Conservation (phyloP, 2,329 filamentous ascomycete genomes). For the Neopestalotiopsis sp. region DNA sequence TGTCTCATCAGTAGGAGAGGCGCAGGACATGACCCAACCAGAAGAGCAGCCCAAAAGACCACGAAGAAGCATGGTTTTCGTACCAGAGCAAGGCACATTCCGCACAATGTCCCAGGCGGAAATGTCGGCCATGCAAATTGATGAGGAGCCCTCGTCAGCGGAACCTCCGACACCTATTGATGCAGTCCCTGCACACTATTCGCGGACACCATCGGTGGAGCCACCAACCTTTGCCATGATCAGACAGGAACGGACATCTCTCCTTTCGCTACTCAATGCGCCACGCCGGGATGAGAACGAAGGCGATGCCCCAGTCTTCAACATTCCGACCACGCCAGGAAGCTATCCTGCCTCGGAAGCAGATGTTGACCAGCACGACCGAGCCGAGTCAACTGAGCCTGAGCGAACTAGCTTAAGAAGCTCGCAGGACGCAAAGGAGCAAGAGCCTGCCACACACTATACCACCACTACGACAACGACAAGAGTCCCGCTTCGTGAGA, state of each 20-base stretch:
- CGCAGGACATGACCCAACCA: constrained; percentile 22
- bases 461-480: constrained; percentile 56
- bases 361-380: constrained; percentile 11
- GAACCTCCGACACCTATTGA: constrained; percentile 40
- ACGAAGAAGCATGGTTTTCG: constrained; percentile 60
- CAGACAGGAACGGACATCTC: constrained; percentile 58
- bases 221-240: constrained; percentile 63
- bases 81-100: constrained; percentile 67
- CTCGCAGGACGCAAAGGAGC: constrained; percentile 34
- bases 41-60: constrained; percentile 37
- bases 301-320: constrained; percentile 36
- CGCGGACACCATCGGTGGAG: constrained; percentile 66
- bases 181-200: constrained; percentile 42
- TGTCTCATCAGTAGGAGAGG: constrained; percentile 36
- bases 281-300: constrained; percentile 48
- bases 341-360: constrained; percentile 20
- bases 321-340: constrained; percentile 49
- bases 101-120: constrained; percentile 62
- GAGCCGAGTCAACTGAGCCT: background rate
- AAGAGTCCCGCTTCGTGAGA: constrained; percentile 52
- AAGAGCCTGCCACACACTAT: constrained; percentile 53
- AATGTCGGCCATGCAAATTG: constrained; percentile 46
- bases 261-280: constrained; percentile 65
- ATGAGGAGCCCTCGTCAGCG: constrained; percentile 31
- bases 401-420: constrained; percentile 19